Evolutionary conservation across 2,329 filamentous ascomycete species (phyloP).

Genomic region (Zasmidium cellare): DNA sequence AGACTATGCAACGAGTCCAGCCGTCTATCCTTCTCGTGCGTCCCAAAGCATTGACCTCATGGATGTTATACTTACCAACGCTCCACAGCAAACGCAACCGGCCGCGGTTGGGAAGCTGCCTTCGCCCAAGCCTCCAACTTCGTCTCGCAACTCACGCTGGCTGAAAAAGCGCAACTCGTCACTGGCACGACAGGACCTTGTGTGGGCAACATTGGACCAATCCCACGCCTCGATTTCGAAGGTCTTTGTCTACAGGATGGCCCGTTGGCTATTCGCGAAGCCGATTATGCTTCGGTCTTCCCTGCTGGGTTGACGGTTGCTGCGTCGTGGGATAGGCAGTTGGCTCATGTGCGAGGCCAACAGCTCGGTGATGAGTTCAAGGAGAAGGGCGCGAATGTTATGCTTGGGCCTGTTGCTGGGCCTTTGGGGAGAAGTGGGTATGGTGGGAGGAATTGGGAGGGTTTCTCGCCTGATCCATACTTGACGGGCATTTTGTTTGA

Average conservation of each 20-base stretch:
- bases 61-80: neutral
- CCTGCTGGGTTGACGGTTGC: slow-evolving; percentile 86
- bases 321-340: slow-evolving; percentile 80
- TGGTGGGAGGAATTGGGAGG: slow-evolving; percentile 88
- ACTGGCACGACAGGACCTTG: slow-evolving; percentile 35
- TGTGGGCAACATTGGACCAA: slow-evolving; percentile 44
- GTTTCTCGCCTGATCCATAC: slow-evolving; percentile 83
- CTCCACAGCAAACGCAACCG: slow-evolving; percentile 25
- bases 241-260: slow-evolving; percentile 83
- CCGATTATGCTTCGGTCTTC: slow-evolving; percentile 81
- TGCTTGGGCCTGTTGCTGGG: slow-evolving; percentile 81
- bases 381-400: slow-evolving; percentile 70
- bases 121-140: slow-evolving; percentile 32
- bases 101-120: slow-evolving; percentile 32
- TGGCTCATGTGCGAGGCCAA: slow-evolving; percentile 78
- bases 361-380: slow-evolving; percentile 73
- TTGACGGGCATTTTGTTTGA: slow-evolving; percentile 75
- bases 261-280: slow-evolving; percentile 76
- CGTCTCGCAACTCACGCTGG: slow-evolving; percentile 36
- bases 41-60: neutral
- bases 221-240: slow-evolving; percentile 65
- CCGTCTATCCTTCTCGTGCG: slow-evolving; percentile 11
- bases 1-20: slow-evolving; percentile 7
- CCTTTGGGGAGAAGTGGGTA: slow-evolving; percentile 80
- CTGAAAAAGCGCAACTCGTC: slow-evolving; percentile 34